Percentiles rank a stretch among this genome's conserved stretches.
Evolutionary conservation across 2,329 filamentous ascomycete species (phyloP).

Genomic region (Fusarium austroafricanum): DNA sequence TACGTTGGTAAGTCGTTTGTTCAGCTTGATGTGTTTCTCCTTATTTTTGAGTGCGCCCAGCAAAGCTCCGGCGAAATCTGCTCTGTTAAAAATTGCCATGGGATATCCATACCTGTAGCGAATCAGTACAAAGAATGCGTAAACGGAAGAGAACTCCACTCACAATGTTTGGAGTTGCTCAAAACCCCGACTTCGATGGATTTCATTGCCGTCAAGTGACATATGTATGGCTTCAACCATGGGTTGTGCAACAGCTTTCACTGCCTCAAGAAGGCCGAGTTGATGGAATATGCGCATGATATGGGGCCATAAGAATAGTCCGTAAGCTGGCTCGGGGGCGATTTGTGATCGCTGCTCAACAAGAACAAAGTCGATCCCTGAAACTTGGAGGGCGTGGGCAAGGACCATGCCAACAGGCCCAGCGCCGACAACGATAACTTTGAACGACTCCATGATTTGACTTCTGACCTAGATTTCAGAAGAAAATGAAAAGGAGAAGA

Average conservation of each 20-base stretch:
- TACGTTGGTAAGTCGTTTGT: conserved; percentile 21
- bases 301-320: conserved; percentile 25
- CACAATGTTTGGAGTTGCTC: conserved; percentile 5
- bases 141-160: accelerated
- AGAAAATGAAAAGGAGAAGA: too few relatives aligned
- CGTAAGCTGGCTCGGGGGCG: conserved; percentile 22
- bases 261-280: conserved; percentile 7
- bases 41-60: conserved; percentile 6
- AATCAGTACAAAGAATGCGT: accelerated
- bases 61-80: conserved; percentile 13
- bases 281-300: conserved; percentile 24
- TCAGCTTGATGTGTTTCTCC: conserved; percentile 9
- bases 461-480: too few relatives aligned
- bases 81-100: conserved; percentile 23
- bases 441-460: conserved; percentile 25
- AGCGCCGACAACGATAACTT: conserved; percentile 24
- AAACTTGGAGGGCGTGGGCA: conserved; percentile 17
- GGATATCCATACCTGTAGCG: conserved; percentile 10
- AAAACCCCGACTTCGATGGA: background rate
- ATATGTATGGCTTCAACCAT: conserved; percentile 14
- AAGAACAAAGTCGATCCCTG: conserved; percentile 18
- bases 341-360: conserved; percentile 26
- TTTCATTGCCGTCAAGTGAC: conserved; percentile 9
- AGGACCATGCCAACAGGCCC: conserved; percentile 20
- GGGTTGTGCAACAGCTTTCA: conserved; percentile 3